phyloP scores from a whole-genome alignment of 164 flowering plant genomes.

The Macadamia tetraphylla region DNA sequence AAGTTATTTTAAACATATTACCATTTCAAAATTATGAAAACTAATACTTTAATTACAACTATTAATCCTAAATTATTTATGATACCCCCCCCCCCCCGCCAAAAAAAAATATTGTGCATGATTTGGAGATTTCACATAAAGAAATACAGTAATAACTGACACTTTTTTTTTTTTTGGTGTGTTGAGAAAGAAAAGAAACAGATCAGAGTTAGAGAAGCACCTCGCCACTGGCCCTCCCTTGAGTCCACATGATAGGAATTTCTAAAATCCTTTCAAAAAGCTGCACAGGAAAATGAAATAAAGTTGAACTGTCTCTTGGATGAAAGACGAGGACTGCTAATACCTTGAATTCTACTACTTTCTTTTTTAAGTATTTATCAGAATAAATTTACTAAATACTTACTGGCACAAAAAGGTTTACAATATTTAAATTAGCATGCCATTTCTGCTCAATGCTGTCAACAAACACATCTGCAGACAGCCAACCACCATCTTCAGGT shows the following conservation, averaged over 20 bases:
- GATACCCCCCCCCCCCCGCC: not conserved
- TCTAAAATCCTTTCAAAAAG: constrained; percentile 90
- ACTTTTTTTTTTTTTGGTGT: too few species aligned
- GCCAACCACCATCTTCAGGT: constrained; percentile 85
- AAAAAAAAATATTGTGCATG: not conserved
- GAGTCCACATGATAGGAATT: constrained; percentile 87
- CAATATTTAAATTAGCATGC: constrained; percentile 88
- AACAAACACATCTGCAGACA: constrained; percentile 86
- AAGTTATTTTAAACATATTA: too few species aligned
- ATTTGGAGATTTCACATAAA: too few species aligned
- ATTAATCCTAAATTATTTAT: too few species aligned
- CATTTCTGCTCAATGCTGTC: constrained; percentile 80
- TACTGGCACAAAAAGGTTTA: constrained; percentile 89
- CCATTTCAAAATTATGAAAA: too few species aligned
- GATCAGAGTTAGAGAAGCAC: constrained; percentile 54
- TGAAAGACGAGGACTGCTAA: not conserved
- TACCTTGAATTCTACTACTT: not conserved
- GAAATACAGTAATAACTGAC: too few species aligned
- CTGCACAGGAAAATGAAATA: constrained; percentile 34
- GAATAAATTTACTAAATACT: constrained; percentile 18
- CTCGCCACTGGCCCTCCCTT: constrained; percentile 99
- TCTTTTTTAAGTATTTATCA: not conserved
- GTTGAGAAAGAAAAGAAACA: not conserved
- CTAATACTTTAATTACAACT: too few species aligned
- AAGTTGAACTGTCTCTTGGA: not conserved